Evolutionary conservation across 805 yeast species (phyloP), one percentile per base, ranked within the genome.

Genomic region (Kurtzmaniella fragi): DNA sequence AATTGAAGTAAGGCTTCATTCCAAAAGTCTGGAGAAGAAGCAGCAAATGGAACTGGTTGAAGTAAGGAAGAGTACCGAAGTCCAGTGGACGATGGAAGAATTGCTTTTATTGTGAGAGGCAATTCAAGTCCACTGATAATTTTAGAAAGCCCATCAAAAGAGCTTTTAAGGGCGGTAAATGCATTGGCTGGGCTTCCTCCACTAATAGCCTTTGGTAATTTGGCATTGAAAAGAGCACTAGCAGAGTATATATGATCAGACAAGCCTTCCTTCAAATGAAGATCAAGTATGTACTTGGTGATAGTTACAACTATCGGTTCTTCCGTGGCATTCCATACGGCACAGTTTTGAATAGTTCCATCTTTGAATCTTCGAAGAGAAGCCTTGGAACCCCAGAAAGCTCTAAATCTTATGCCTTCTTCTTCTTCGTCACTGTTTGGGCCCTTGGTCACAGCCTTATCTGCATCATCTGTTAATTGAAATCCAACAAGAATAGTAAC

Each of bases 341-440:
- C 95, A 57, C 95, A 85, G 61, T 93, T 95, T 45, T 79, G 82
- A 43, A 93, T 89, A 3, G 83, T 71, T 29, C 97, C 97, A 61
- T 93, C 96, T 54, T 86, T 89, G 67, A 91, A 93, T 57, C 93
- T 78, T 68, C 99, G 79, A 40, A 93, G 70, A 11, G 93, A 86
- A 0, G 95, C 80, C 47, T 78, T 82, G 8, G 75, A 54, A 9
- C 97, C 97, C 99, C 99, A 93, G 55, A 93, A 90, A 5, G 77
- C 64, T 48, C 84, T 77, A 66, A 93, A 93, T 39, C 73, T 70
- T 5, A 75, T 65, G 12, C 72, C 79, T 31, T 66, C 64, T 26
- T 78, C 84, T 30, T 75, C 71, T 30, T 76, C 76, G 11, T 68
- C 69, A 46, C 81, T 78, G 29, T 69, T 62, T 8, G 98, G 97